Evolutionary conservation across 2,329 filamentous ascomycete genomes (phyloP).

Genomic region (Orbilia javanica): DNA sequence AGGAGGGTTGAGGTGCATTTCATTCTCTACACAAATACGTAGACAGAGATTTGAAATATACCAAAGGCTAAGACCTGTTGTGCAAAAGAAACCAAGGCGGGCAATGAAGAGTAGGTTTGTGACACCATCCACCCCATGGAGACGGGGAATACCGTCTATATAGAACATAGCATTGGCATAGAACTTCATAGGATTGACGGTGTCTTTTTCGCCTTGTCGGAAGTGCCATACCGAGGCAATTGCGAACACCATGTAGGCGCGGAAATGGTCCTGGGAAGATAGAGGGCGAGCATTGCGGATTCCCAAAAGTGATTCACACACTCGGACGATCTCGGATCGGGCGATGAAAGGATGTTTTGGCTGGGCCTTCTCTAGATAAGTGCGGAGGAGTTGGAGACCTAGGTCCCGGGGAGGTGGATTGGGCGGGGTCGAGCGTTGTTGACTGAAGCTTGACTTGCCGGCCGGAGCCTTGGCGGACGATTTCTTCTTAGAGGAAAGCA

Average conservation of each 20-base stretch:
- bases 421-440: conserved; percentile 48
- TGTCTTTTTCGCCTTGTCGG: conserved; percentile 56
- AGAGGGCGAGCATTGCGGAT: conserved; percentile 55
- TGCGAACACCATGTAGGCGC: conserved; percentile 56
- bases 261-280: conserved; percentile 54
- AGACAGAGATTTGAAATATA: conserved; percentile 58
- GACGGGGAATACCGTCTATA: conserved; percentile 55
- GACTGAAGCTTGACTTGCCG: conserved; percentile 51
- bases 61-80: conserved; percentile 56
- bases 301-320: conserved; percentile 53
- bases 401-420: conserved; percentile 52
- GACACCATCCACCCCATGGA: conserved; percentile 54
- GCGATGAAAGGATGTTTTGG: conserved; percentile 58
- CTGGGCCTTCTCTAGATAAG: conserved; percentile 54
- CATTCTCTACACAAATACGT: conserved; percentile 57
- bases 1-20: conserved; percentile 56
- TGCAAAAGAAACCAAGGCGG: conserved; percentile 57
- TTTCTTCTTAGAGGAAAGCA: conserved; percentile 56
- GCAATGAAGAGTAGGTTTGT: conserved; percentile 56
- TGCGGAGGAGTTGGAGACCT: conserved; percentile 55
- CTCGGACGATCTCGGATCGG: conserved; percentile 54
- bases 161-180: conserved; percentile 59
- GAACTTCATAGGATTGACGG: conserved; percentile 58
- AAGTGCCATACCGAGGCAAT: conserved; percentile 57
- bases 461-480: conserved; percentile 32